phyloP scores from a whole-genome alignment of 345 rosid genomes.

The Syzygium aromaticum region DNA sequence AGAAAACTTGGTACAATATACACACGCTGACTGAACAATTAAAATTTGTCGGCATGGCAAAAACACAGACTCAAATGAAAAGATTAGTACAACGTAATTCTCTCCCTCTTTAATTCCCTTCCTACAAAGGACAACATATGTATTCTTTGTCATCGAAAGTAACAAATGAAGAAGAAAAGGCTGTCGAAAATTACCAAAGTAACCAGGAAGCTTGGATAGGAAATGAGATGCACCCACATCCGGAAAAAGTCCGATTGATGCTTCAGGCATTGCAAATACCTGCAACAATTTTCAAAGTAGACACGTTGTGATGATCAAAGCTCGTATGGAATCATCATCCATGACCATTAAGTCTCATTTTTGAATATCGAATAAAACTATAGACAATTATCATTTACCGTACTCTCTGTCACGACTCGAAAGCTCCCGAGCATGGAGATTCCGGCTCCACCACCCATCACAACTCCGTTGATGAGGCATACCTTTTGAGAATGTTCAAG shows the following conservation, averaged over 20 bases:
- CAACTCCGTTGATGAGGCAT: neutral
- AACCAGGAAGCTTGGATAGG: constrained; percentile 12
- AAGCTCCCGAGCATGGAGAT: neutral
- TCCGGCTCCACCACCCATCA: constrained; percentile 12
- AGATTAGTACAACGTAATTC: neutral
- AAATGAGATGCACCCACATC: constrained; percentile 14
- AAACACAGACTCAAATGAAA: neutral
- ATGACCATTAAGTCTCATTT: neutral
- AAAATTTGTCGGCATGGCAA: neutral
- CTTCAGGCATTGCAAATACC: constrained; percentile 19
- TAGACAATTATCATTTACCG: neutral
- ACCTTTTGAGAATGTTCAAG: neutral
- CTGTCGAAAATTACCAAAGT: neutral
- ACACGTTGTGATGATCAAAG: neutral
- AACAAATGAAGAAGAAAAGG: neutral
- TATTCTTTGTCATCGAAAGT: neutral
- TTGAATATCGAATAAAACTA: neutral
- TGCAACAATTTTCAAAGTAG: neutral
- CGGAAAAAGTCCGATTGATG: constrained; percentile 7
- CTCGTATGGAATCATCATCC: neutral
- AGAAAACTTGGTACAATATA: neutral
- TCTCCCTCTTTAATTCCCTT: neutral
- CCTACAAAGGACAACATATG: neutral
- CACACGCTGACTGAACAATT: neutral
- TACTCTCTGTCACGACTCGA: neutral